Conservation (phyloP, 2,329 filamentous ascomycete genomes). For the Penicillium sp. region DNA sequence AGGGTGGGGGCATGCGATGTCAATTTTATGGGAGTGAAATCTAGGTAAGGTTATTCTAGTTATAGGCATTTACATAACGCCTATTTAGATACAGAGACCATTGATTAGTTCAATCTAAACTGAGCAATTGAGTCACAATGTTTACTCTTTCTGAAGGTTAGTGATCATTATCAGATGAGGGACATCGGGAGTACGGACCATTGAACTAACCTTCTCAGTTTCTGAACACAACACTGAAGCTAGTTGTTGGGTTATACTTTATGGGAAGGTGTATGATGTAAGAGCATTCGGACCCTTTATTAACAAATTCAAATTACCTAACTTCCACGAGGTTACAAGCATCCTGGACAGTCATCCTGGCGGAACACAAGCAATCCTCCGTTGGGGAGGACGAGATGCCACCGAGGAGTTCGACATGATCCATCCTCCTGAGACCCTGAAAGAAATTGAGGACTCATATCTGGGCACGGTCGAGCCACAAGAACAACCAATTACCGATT, state of each 20-base stretch:
- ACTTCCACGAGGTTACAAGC: conserved; percentile 57
- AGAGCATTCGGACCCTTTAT: not conserved
- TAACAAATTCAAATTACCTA: not conserved
- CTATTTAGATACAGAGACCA: not conserved
- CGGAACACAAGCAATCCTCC: conserved; percentile 80
- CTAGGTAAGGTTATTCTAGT: not conserved
- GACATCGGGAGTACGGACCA: not conserved
- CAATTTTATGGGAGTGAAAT: not conserved
- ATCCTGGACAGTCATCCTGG: conserved; percentile 84
- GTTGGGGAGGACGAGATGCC: conserved; percentile 83
- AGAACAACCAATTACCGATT: conserved; percentile 32
- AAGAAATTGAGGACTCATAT: conserved; percentile 74
- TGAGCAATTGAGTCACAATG: not conserved
- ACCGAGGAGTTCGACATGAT: conserved; percentile 97
- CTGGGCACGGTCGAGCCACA: conserved; percentile 71
- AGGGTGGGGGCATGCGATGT: not conserved
- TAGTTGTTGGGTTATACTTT: conserved; percentile 13
- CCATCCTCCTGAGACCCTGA: conserved; percentile 83
- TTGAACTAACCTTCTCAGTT: not conserved
- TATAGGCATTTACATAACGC: not conserved
- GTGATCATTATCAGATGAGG: not conserved
- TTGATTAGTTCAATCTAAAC: not conserved
- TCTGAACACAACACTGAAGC: conserved; percentile 2
- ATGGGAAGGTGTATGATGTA: conserved; percentile 12
- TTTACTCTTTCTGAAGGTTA: not conserved